Evolutionary conservation across 345 rosid species (phyloP).

Genomic region (Adansonia digitata): DNA sequence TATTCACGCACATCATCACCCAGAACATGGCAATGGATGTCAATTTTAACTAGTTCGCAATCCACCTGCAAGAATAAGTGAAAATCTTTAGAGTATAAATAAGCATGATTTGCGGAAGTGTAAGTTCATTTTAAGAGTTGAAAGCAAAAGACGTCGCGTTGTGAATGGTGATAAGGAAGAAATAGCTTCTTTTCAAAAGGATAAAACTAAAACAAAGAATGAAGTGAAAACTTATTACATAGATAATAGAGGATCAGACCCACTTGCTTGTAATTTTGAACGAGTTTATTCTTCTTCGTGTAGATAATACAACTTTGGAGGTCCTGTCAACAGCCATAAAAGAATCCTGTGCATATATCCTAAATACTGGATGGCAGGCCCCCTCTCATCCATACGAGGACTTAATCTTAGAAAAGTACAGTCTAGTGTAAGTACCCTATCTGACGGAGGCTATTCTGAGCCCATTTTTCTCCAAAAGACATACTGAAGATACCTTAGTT

Average conservation of each 20-base stretch:
- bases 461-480: slow-evolving; percentile 64
- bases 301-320: slow-evolving; percentile 60
- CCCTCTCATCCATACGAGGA: slow-evolving; percentile 64
- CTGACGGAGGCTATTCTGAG: slow-evolving; percentile 63
- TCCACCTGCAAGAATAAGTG: slow-evolving; percentile 60
- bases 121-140: background rate
- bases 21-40: slow-evolving; percentile 62
- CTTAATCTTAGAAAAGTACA: slow-evolving; percentile 52
- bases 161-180: background rate
- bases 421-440: slow-evolving; percentile 60
- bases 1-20: slow-evolving; percentile 85
- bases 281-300: slow-evolving; percentile 53
- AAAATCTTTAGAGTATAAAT: slow-evolving; percentile 19
- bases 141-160: background rate
- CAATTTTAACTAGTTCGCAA: slow-evolving; percentile 55
- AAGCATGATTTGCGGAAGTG: background rate
- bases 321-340: slow-evolving; percentile 49
- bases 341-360: slow-evolving; percentile 70
- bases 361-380: slow-evolving; percentile 67
- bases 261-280: slow-evolving; percentile 62
- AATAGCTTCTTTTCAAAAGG: background rate
- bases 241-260: slow-evolving; percentile 15
- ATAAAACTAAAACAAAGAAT: background rate
- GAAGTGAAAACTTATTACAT: background rate
- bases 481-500: slow-evolving; percentile 73